Base-by-base conservation (phyloP, 2,329 filamentous ascomycete genomes). In the Shiraia sp. region DNA sequence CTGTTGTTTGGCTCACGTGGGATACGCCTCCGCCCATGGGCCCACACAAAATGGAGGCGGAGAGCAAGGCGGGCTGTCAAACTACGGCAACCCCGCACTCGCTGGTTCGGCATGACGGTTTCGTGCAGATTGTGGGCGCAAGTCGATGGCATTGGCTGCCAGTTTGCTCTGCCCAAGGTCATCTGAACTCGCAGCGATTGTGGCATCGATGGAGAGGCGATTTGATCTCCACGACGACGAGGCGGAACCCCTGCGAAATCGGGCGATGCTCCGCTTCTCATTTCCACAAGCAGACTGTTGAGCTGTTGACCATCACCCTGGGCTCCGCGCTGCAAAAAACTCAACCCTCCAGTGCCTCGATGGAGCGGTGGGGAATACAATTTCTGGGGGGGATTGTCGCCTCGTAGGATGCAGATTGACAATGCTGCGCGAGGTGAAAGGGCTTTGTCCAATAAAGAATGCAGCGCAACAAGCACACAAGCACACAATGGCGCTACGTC, bases 201-300 rank as follows among this genome's bases (percentile, higher is more conserved):
- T n/a, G n/a, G n/a, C n/a, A n/a, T n/a, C n/a, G n/a, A n/a, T n/a
- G n/a, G 15, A 13, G 10, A 32, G 16, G 16, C n/a, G 16, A 19
- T 28, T 26, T 38, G 36, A 32, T 13, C n/a, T 15, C 27, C 28
- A 38, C 32, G 31, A 40, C 36, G 47, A 32, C 39, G 22, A 32
- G 31, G 27, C 25, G 29, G 36, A 31, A 16, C 25, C 41, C 33
- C 34, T 43, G 44, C 38, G 35, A 30, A 25, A 40, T 41, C 44
- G 54, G 54, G 25, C 34, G 25, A 36, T 48, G 48, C 48, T 54
- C 56, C 50, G 53, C 47, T 43, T 47, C 40, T 55, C 47, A 56
- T 57, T 48, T 50, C 50, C 49, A 47, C 49, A 42, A 41, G 35
- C 42, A 45, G 42, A 43, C 45, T 59, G 56, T 59, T 59, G 56